Conservation (phyloP, 371 early-diverging fungal species). For the Synchytrium microbalum region DNA sequence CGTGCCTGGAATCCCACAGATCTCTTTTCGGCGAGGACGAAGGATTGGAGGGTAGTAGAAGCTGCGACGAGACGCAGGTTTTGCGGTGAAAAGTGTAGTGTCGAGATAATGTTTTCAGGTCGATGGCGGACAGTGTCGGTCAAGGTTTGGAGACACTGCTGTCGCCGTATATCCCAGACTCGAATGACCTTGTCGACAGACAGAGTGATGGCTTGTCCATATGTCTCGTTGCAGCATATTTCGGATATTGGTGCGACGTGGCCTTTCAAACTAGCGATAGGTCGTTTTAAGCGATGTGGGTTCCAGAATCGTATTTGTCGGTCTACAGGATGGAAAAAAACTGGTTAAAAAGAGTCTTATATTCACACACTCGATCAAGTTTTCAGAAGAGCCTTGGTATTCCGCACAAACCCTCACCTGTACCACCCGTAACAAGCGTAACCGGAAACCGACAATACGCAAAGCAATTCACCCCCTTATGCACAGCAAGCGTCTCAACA, state of each 20-base stretch:
- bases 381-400: not conserved
- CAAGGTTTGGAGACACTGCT: constrained; percentile 35
- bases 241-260: constrained; percentile 37
- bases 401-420: constrained; percentile 17
- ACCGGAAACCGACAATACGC: constrained; percentile 36
- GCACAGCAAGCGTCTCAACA: constrained; percentile 23
- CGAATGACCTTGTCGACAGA: constrained; percentile 33
- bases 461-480: constrained; percentile 38
- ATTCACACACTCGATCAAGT: not conserved
- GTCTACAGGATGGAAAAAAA: constrained; percentile 13
- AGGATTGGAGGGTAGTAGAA: constrained; percentile 20
- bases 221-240: constrained; percentile 26
- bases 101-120: constrained; percentile 23
- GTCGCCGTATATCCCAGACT: constrained; percentile 42
- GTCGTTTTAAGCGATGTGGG: constrained; percentile 33
- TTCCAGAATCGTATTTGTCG: constrained; percentile 41
- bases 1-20: constrained; percentile 8
- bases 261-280: constrained; percentile 36
- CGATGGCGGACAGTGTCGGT: constrained; percentile 13
- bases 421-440: constrained; percentile 42
- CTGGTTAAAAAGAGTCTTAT: not conserved
- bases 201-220: constrained; percentile 38
- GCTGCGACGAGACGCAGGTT: constrained; percentile 19
- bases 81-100: constrained; percentile 1
- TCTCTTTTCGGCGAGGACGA: constrained; percentile 21